phyloP scores from a whole-genome alignment of 2,329 filamentous ascomycete genomes.

The Diaporthe batatas region DNA sequence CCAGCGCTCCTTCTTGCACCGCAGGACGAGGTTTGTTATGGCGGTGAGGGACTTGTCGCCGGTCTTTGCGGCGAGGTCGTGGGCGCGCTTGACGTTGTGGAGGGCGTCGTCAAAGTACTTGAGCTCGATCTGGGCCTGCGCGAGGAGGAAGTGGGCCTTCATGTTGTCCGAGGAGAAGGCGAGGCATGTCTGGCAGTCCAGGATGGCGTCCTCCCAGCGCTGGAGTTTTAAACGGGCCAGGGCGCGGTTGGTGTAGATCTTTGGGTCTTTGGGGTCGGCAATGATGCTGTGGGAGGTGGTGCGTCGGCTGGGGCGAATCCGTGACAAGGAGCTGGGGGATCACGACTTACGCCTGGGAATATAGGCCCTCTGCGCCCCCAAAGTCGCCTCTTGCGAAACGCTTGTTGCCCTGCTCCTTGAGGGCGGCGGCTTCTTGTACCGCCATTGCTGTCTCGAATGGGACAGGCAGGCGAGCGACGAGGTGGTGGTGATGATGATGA shows the following conservation, averaged over 20 bases:
- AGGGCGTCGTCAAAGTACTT: conserved; percentile 81
- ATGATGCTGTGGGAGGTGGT: conserved; percentile 70
- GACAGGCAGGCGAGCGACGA: neutral
- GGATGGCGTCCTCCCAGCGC: conserved; percentile 79
- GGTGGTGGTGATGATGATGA: neutral
- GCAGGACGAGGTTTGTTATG: conserved; percentile 80
- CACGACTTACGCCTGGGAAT: conserved; percentile 75
- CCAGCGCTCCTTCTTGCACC: conserved; percentile 89
- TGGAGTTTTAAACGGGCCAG: conserved; percentile 83
- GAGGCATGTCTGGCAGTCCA: conserved; percentile 83
- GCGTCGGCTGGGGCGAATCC: conserved; percentile 10
- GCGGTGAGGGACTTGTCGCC: conserved; percentile 77
- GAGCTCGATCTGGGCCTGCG: conserved; percentile 84
- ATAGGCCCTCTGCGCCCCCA: conserved; percentile 74
- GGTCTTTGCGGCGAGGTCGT: conserved; percentile 73
- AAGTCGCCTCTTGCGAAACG: conserved; percentile 77
- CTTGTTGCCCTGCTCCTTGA: conserved; percentile 73
- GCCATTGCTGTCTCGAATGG: conserved; percentile 24
- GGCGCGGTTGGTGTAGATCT: conserved; percentile 90
- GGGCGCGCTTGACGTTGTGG: conserved; percentile 77
- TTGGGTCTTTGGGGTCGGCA: conserved; percentile 80
- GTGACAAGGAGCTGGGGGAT: neutral
- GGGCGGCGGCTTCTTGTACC: conserved; percentile 52
- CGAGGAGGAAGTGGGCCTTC: conserved; percentile 87
- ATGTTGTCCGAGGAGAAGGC: conserved; percentile 75